Evolutionary conservation across 2,329 filamentous ascomycete genomes (phyloP), one percentile per base, ranked within the genome.

Genomic region (Aspergillus aculeatinus): DNA sequence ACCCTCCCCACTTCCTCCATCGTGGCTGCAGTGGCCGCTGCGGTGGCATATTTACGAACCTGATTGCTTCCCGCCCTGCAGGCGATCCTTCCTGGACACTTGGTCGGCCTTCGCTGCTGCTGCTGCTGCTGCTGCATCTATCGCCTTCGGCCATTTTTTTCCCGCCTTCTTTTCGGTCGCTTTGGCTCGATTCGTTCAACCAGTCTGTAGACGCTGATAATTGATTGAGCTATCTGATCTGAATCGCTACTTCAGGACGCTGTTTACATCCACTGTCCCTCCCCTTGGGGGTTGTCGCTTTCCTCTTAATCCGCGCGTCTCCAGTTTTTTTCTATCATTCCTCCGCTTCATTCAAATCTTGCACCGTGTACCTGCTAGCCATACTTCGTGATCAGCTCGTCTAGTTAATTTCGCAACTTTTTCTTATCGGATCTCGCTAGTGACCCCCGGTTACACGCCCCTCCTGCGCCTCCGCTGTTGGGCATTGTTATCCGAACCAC

Each of bases 51-150:
- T 23, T 49, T 29, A 55, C 48, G 35, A 33, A 56, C 58, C 52
- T 44, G 39, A 59, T 55, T 59, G 48, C 58, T 42, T 56, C 56
- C 57, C 52, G 56, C 58, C 58, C 62, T 64, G 66, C 62, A 66
- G 63, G 61, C 64, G 53, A 63, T 61, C 61, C 60, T 63, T 59
- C 60, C 48, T 51, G 55, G 59, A 63, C 64, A 61, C 62, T 60
- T 65, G 56, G 59, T 63, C 60, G 60, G 50, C 54, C 52, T 60
- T 60, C 55, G 12, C 57, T 60, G 58, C 55, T 12, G 33, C 33
- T 35, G 9, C 21, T 21, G 27, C 27, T 29, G 27, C 27, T 29
- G 27, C 27, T 29, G 27, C 27, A 29, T 50, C 35, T 52, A 51
- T 50, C 48, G 39, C 51, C 52, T 57, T 49, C 51, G 56, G 21